These are phyloP conservation scores for Saposhnikovia divaricata DNA, from an alignment of 129 eudicot species.

Conservation along the genomic window DNA sequence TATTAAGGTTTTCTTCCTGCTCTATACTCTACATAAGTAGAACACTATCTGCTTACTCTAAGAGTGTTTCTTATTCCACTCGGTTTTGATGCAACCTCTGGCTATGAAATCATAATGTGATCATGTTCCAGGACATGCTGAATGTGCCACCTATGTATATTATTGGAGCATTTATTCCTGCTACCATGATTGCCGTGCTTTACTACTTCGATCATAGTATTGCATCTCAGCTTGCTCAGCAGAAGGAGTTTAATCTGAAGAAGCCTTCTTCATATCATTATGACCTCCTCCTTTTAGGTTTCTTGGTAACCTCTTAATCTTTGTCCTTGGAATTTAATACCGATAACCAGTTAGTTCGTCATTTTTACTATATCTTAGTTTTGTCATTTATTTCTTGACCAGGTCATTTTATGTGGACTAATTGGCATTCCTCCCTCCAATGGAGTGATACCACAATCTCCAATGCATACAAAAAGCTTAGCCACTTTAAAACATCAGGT, in stretches of 20 bases:
- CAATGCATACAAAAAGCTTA: slow-evolving; percentile 94
- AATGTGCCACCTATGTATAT: slow-evolving; percentile 79
- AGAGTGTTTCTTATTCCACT: background rate
- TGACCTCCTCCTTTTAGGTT: slow-evolving; percentile 91
- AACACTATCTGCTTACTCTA: background rate
- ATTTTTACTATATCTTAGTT: background rate
- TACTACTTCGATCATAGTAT: slow-evolving; percentile 97
- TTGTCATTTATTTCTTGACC: slow-evolving; percentile 2
- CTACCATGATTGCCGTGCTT: slow-evolving; percentile 98
- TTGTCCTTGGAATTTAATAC: background rate
- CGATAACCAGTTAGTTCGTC: background rate
- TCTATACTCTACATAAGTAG: background rate
- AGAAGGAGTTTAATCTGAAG: slow-evolving; percentile 79
- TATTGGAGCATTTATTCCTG: slow-evolving; percentile 91
- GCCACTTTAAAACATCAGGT: slow-evolving; percentile 98
- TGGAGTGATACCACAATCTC: slow-evolving; percentile 98
- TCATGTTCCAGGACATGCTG: slow-evolving; percentile 64
- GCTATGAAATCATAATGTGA: background rate
- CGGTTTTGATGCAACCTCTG: background rate
- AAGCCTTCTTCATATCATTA: slow-evolving; percentile 95
- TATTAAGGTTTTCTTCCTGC: slow-evolving; percentile 53
- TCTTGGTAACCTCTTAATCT: slow-evolving; percentile 42
- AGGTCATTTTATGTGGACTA: slow-evolving; percentile 87
- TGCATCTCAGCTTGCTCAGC: slow-evolving; percentile 98
- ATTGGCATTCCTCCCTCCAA: slow-evolving; percentile 95